Evolutionary conservation across 306 rosid genomes (phyloP).

Genomic region (Luffa aegyptiaca): DNA sequence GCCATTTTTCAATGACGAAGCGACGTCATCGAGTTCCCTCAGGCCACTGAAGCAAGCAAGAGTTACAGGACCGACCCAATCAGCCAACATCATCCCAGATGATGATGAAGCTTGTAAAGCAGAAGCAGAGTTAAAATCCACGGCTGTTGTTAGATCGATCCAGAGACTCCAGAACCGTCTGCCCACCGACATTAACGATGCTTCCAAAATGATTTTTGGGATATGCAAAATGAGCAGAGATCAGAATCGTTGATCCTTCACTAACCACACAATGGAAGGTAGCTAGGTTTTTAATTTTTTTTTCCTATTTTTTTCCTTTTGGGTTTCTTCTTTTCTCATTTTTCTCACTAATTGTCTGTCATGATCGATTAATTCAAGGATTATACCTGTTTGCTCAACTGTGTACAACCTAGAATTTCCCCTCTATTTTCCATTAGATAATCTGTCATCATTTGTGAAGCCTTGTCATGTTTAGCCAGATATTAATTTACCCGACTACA

Average conservation of each 20-base stretch:
- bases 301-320: not conserved
- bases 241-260: slow-evolving; percentile 5
- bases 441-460: not conserved
- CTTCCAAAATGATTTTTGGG: slow-evolving; percentile 23
- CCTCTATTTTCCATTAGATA: not conserved
- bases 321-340: not conserved
- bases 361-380: not conserved
- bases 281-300: not conserved
- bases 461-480: not conserved
- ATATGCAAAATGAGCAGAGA: slow-evolving; percentile 31
- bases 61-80: not conserved
- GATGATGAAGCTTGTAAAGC: not conserved
- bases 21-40: slow-evolving; percentile 13
- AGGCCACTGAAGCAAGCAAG: slow-evolving; percentile 23
- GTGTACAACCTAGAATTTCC: not conserved
- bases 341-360: slow-evolving; percentile 7
- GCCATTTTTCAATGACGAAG: slow-evolving; percentile 14
- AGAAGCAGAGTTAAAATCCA: slow-evolving; percentile 11
- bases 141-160: slow-evolving; percentile 22
- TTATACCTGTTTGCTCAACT: not conserved
- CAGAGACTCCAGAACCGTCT: slow-evolving; percentile 16
- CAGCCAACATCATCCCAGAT: not conserved
- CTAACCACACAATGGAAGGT: slow-evolving; percentile 11
- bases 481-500: not conserved
- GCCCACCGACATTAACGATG: not conserved